Evolutionary conservation across 805 yeast genomes (phyloP), one percentile per base, ranked within the genome.

Genomic region (Saccharomycopsis sp.): DNA sequence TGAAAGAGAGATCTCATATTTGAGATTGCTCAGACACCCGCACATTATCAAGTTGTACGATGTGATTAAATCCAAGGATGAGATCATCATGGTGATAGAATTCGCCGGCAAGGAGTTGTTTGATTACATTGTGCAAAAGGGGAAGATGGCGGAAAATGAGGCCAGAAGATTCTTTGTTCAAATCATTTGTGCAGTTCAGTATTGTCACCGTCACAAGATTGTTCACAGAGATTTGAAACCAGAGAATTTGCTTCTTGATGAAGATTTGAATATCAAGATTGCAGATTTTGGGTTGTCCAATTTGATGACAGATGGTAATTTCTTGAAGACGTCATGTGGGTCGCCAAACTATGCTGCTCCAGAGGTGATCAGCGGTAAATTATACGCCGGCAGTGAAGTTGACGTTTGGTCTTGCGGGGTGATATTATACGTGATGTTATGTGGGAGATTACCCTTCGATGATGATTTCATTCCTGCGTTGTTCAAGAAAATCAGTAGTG

Each of bases 391-490:
- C 7, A 96, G 97, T 2, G 96, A 89, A 61, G 96, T 89, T 36
- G 97, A 88, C 60, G 96, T 88, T 41, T 88, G 97, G 97, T 82
- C 94, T 0, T 83, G 95, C 56, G 97, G 97, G 53, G 96, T 89
- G 30, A 87, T 89, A 36, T 66, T 88, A 41, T 89, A 88, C 53
- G 97, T 88, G 40, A 88, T 88, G 96, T 68, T 89, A 39, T 88
- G 96, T 61, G 96, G 97, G 30, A 69, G 96, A 52, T 69, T 88
- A 53, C 97, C 97, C 10, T 88, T 88, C 59, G 97, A 88, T 61
- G 97, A 88, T 61, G 97, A 88, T 56, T 81, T 86, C 57, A 89
- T 88, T 41, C 97, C 97, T 5, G 94, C 92, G 1, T 67, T 88
- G 48, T 88, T 89, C 68, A 87, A 87, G 59, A 86, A 87, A 55